A percentile compares a stretch with the other conserved stretches of the same genome.
These are phyloP conservation scores for Hansenula lynferdii DNA, from an alignment of 1,139 yeast genomes.

Conservation along the genomic window DNA sequence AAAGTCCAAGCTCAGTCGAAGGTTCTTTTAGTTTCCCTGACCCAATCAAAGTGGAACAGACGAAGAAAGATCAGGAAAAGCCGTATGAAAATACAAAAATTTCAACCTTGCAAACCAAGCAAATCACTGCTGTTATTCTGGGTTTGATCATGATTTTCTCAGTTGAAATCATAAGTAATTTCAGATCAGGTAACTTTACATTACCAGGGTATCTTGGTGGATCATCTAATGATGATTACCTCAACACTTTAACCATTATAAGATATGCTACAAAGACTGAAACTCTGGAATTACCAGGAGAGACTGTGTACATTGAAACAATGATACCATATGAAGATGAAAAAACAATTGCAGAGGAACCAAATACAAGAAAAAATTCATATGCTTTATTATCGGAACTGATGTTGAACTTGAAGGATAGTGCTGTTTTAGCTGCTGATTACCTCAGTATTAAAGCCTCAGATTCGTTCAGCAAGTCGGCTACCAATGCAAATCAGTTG, in stretches of 20 bases:
- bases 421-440: no score
- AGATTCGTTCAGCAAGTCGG: no score
- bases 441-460: no score
- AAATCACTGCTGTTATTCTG: no score
- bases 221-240: neutral
- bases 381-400: slow-evolving; percentile 5
- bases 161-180: neutral
- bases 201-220: neutral
- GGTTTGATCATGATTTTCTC: neutral
- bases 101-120: no score
- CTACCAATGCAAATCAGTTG: no score
- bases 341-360: neutral
- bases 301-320: slow-evolving; percentile 2
- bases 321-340: neutral
- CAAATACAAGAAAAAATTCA: neutral
- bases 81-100: no score
- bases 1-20: neutral
- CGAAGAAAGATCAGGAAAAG: neutral
- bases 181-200: neutral
- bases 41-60: slow-evolving; percentile 6
- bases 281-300: slow-evolving; percentile 8
- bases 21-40: slow-evolving; percentile 15
- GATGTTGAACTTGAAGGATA: no score
- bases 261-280: slow-evolving; percentile 13
- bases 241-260: slow-evolving; percentile 8